Conservation (phyloP, 2,329 filamentous ascomycete genomes). For the Pseudogymnoascus sp. region DNA sequence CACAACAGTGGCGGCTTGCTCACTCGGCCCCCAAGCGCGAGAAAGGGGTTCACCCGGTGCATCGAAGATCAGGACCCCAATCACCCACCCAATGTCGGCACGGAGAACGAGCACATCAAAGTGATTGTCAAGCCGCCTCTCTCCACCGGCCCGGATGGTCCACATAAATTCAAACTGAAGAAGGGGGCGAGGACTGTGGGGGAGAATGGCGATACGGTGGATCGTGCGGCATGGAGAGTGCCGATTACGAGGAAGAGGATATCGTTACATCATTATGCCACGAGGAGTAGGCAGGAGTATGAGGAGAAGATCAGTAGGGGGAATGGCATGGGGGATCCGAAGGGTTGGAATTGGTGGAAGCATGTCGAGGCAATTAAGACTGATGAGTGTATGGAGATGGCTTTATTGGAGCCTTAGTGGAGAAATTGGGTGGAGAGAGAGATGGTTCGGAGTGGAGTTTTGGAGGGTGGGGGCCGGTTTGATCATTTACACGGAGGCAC, state of each 20-base stretch:
- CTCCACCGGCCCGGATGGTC: constrained; percentile 16
- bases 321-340: constrained; percentile 24
- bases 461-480: background rate
- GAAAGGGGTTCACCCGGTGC: constrained; percentile 27
- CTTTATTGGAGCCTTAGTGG: constrained; percentile 18
- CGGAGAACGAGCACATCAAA: constrained; percentile 28
- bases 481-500: background rate
- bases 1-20: constrained; percentile 26
- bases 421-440: no score
- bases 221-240: constrained; percentile 18
- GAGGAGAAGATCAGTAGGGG: constrained; percentile 24
- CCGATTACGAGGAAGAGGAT: constrained; percentile 26
- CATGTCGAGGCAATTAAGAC: constrained; percentile 21
- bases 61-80: constrained; percentile 19
- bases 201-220: constrained; percentile 22
- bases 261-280: constrained; percentile 28
- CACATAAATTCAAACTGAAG: constrained; percentile 22
- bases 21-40: constrained; percentile 11
- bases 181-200: constrained; percentile 21
- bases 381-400: constrained; percentile 22
- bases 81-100: constrained; percentile 13
- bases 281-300: constrained; percentile 28
- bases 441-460: background rate
- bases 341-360: constrained; percentile 21
- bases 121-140: constrained; percentile 26